Percentiles rank a stretch among this genome's conserved stretches.
Evolutionary conservation across 148 eudicot species (phyloP).

Genomic region (Selenicereus undatus): DNA sequence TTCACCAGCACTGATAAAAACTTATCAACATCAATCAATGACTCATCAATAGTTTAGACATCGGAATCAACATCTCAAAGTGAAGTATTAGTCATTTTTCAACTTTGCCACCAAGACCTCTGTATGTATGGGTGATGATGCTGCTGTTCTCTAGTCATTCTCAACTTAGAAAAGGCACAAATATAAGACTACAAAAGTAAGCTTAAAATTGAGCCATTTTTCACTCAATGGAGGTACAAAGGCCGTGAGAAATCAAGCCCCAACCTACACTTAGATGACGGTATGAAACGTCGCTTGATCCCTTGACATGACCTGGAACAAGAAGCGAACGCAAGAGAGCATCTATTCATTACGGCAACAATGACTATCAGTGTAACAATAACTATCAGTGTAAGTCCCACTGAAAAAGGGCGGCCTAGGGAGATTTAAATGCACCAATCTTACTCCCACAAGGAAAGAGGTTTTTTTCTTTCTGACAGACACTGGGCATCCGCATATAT

Average conservation of each 20-base stretch:
- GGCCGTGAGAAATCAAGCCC: neutral
- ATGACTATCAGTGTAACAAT: neutral
- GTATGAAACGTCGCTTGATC: neutral
- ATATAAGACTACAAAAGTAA: neutral
- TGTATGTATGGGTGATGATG: too few species aligned
- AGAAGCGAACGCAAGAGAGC: neutral
- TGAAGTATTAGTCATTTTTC: neutral
- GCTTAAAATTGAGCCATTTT: neutral
- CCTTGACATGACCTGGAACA: neutral
- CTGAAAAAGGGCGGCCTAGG: too few species aligned
- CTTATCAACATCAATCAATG: too few species aligned
- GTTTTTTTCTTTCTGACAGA: too few species aligned
- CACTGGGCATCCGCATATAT: too few species aligned
- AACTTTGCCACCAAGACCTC: neutral
- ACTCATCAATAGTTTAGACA: too few species aligned
- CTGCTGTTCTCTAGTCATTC: neutral
- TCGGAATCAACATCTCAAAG: neutral
- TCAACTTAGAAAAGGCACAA: neutral
- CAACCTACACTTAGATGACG: neutral
- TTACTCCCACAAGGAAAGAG: too few species aligned
- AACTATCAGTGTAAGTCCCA: neutral
- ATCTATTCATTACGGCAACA: neutral
- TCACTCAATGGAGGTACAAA: neutral
- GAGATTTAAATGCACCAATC: too few species aligned
- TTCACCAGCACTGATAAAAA: too few species aligned